A percentile compares a stretch with the other conserved stretches of the same genome.
phyloP scores from a whole-genome alignment of 2,329 filamentous ascomycete genomes.

The Apiospora sp. region DNA sequence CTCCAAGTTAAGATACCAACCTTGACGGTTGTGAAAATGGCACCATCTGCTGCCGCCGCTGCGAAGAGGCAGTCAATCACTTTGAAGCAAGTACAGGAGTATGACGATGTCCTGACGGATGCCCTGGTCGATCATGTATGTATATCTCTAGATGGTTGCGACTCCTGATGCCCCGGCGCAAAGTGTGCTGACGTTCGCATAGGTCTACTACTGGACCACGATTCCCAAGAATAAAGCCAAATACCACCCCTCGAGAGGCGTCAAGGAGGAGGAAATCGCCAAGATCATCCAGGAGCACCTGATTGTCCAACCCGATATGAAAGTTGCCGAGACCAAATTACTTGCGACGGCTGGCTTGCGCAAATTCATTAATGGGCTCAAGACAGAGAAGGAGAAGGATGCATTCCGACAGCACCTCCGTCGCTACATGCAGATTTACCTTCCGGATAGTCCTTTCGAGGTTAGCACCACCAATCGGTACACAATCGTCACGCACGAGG shows the following conservation, averaged over 20 bases:
- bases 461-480: slow-evolving; percentile 92
- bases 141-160: slow-evolving; percentile 34
- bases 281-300: slow-evolving; percentile 71
- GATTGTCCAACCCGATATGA: slow-evolving; percentile 76
- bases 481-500: slow-evolving; percentile 89
- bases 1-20: neutral
- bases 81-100: slow-evolving; percentile 85
- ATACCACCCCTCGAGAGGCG: slow-evolving; percentile 83
- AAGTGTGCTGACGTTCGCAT: slow-evolving; percentile 35
- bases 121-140: slow-evolving; percentile 92
- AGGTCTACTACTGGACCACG: slow-evolving; percentile 96
- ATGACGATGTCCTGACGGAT: slow-evolving; percentile 96
- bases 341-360: slow-evolving; percentile 76
- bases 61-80: slow-evolving; percentile 78
- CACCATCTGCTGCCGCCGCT: slow-evolving; percentile 42
- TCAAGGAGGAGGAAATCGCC: slow-evolving; percentile 70
- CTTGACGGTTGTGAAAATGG: slow-evolving; percentile 4
- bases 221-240: slow-evolving; percentile 93
- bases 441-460: slow-evolving; percentile 93
- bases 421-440: slow-evolving; percentile 91
- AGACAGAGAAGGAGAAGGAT: slow-evolving; percentile 80
- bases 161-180: slow-evolving; percentile 21
- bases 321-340: slow-evolving; percentile 74
- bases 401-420: slow-evolving; percentile 87
- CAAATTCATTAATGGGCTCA: slow-evolving; percentile 73